Base-by-base conservation (phyloP, 2,329 filamentous ascomycete genomes). In the Cladobotryum mycophilum region DNA sequence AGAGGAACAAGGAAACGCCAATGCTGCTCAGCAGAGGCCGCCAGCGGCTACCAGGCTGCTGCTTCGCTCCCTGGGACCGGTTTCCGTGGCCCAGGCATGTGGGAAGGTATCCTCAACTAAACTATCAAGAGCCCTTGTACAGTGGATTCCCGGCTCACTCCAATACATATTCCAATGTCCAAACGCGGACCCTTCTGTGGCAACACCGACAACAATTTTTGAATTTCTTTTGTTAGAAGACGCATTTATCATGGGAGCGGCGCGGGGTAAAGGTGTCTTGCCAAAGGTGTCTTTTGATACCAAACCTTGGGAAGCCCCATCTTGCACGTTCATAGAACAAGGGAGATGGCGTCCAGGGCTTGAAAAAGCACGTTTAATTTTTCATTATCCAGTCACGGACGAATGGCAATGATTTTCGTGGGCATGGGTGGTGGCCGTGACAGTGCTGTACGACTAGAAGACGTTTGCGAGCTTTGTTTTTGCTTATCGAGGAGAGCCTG, bases 21-120 rank as follows among this genome's bases (percentile, higher is more conserved):
- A 36, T 86, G 84, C 70, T 86, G 81, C 67, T 78, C 81, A 41
- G 72, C 78, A 13, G 81, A 85, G 64, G 79, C 75, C 49, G 70
- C 72, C 17, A 72, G 68, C 53, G 66, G 70, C 38, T 76, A 76
- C 60, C 68, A 69, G 54, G 70, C 75, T 53, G 67, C 73, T 41
- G 64, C 70, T 18, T 64, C 76, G 41, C 77, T 80, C 58, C 70
- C 75, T 42, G 72, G 72, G 40, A 69, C 77, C 51, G 75, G 73
- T 53, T 66, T 75, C 33, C 73, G 74, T 41, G 80, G 79, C 35
- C 78, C 80, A 37, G 81, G 82, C 47, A 85, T 86, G 80, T 86
- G 84, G 83, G 73, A 79, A 53, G 80, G 77, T 49, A 81, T 86
- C 56, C 69, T 86, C 56, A 76, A 78, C 63, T 81, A 70, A 68